Conservation (phyloP, 805 yeast genomes). For the Saccharomyces paradoxus region DNA sequence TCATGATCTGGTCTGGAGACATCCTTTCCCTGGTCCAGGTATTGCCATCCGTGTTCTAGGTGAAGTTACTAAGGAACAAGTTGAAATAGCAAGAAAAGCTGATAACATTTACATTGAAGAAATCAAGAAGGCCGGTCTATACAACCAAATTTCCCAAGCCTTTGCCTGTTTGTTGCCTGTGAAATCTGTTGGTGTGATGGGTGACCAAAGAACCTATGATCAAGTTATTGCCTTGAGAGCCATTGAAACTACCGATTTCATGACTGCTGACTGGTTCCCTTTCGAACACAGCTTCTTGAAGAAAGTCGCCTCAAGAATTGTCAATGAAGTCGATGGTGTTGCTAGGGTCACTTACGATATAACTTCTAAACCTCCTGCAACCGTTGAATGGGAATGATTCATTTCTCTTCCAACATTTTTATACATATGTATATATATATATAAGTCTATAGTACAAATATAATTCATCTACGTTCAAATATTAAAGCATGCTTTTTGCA, state of each 20-base stretch:
- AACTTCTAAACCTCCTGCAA: slow-evolving; percentile 98
- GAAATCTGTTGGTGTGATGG: slow-evolving; percentile 98
- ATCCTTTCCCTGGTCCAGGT: slow-evolving; percentile 99
- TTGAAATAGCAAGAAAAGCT: slow-evolving; percentile 94
- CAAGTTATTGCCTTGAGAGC: slow-evolving; percentile 99
- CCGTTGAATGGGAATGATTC: slow-evolving; percentile 95
- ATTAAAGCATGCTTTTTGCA: neutral
- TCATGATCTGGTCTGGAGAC: slow-evolving; percentile 97
- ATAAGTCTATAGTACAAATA: neutral
- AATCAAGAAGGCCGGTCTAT: slow-evolving; percentile 86
- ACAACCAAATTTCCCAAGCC: slow-evolving; percentile 91
- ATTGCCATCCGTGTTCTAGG: slow-evolving; percentile 97
- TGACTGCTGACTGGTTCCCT: slow-evolving; percentile 99
- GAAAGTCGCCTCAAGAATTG: slow-evolving; percentile 89
- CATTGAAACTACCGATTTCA: slow-evolving; percentile 93
- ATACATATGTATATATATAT: neutral
- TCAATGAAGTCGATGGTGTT: slow-evolving; percentile 97
- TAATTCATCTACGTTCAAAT: neutral
- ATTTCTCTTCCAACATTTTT: neutral
- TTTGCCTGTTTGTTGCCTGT: slow-evolving; percentile 96
- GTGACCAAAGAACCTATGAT: slow-evolving; percentile 98
- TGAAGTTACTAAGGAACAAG: slow-evolving; percentile 89
- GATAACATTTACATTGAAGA: slow-evolving; percentile 94
- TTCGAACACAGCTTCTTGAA: slow-evolving; percentile 89
- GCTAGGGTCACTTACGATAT: slow-evolving; percentile 98